phyloP scores from a whole-genome alignment of 495 filamentous ascomycete species.

The Aspergillus cavernicola region DNA sequence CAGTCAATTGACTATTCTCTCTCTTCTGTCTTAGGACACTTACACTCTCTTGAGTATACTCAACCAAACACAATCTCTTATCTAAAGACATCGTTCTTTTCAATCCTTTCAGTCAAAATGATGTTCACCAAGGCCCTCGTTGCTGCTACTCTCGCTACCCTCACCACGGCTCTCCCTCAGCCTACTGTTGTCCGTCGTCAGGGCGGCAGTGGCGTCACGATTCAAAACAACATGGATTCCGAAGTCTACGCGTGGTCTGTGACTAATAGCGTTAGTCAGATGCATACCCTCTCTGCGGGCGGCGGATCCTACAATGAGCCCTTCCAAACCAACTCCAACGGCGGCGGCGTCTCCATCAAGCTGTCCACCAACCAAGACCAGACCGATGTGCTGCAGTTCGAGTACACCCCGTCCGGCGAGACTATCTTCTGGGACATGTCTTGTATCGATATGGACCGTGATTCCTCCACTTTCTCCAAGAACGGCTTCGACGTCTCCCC shows the following conservation, averaged over 20 bases:
- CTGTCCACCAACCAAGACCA: conserved; percentile 31
- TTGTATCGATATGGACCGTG: conserved; percentile 38
- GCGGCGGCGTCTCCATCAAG: conserved; percentile 47
- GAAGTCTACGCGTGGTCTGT: conserved; percentile 45
- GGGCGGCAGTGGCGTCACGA: conserved; percentile 27
- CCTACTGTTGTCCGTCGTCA: conserved; percentile 19
- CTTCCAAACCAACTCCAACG: conserved; percentile 39
- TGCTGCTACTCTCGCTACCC: conserved; percentile 34
- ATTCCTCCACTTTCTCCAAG: conserved; percentile 36
- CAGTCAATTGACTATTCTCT: conserved; percentile 17
- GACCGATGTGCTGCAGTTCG: conserved; percentile 45
- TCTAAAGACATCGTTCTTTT: conserved; percentile 13
- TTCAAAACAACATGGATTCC: conserved; percentile 37
- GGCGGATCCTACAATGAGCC: conserved; percentile 34
- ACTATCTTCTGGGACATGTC: conserved; percentile 47
- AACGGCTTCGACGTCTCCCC: conserved; percentile 40
- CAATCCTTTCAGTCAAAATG: conserved; percentile 32
- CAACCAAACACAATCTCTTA: conserved; percentile 13
- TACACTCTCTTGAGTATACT: conserved; percentile 10
- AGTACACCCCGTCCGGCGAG: conserved; percentile 38
- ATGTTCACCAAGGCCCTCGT: conserved; percentile 44
- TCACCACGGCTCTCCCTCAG: conserved; percentile 37
- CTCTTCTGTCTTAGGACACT: conserved; percentile 7
- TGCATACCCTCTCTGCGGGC: conserved; percentile 37
- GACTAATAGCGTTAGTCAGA: conserved; percentile 29